Percentiles rank a stretch among this genome's conserved stretches.
phyloP scores from a whole-genome alignment of 2,329 filamentous ascomycete genomes.

The Colletotrichum musae region DNA sequence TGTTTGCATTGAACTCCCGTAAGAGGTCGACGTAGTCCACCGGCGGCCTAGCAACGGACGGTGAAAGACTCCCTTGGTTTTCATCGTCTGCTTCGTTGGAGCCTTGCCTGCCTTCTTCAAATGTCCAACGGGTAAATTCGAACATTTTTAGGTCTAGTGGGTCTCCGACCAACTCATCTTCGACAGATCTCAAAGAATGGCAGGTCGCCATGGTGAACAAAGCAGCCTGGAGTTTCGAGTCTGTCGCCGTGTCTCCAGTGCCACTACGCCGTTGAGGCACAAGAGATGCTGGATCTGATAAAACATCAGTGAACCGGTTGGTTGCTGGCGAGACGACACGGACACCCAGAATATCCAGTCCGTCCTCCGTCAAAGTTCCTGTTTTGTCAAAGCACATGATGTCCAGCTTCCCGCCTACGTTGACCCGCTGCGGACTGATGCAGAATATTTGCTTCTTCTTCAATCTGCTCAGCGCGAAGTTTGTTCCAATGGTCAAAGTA shows the following conservation, averaged over 20 bases:
- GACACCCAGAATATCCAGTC: constrained; percentile 91
- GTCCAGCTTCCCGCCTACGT: constrained; percentile 95
- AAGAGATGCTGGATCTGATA: constrained; percentile 75
- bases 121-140: constrained; percentile 93
- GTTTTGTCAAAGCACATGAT: constrained; percentile 99
- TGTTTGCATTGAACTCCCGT: constrained; percentile 45
- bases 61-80: constrained; percentile 81
- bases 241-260: constrained; percentile 13
- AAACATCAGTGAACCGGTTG: constrained; percentile 80
- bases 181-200: constrained; percentile 89
- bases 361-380: constrained; percentile 97
- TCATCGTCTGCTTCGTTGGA: constrained; percentile 77
- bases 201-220: constrained; percentile 98
- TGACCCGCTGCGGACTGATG: constrained; percentile 96
- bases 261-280: constrained; percentile 58
- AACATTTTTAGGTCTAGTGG: constrained; percentile 99
- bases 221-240: constrained; percentile 66
- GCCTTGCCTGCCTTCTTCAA: constrained; percentile 86
- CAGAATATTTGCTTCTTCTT: constrained; percentile 95
- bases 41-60: constrained; percentile 91
- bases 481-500: constrained; percentile 95
- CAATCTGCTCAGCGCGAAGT: constrained; percentile 89
- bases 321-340: constrained; percentile 78
- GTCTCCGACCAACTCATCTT: constrained; percentile 91
- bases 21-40: constrained; percentile 51